A percentile compares a stretch with the other conserved stretches of the same genome.
Conservation (phyloP, 805 yeast species). For the Candida taoyuanica region DNA sequence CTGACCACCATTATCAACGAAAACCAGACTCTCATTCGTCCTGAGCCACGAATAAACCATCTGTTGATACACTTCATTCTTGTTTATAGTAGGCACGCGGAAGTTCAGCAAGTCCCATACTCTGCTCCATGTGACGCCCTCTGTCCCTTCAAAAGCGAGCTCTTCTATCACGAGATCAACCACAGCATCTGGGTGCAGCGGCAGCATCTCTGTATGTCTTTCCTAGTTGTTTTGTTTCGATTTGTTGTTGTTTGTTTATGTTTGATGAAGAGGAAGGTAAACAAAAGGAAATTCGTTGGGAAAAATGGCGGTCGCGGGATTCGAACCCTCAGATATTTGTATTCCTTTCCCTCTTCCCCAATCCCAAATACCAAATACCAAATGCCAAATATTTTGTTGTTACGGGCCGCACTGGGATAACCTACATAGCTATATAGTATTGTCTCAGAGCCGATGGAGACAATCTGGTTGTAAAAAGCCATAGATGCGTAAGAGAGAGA, state of each 20-base stretch:
- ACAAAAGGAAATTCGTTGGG: neutral
- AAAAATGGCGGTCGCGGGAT: neutral
- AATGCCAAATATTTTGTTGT: too few relatives aligned
- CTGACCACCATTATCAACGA: constrained; percentile 2
- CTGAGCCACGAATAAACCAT: constrained; percentile 37
- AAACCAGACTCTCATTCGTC: constrained; percentile 17
- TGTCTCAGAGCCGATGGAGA: too few relatives aligned
- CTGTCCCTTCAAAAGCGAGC: constrained; percentile 32
- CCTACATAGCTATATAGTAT: too few relatives aligned
- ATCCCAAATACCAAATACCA: too few relatives aligned
- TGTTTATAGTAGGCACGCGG: constrained; percentile 11
- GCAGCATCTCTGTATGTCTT: constrained; percentile 1
- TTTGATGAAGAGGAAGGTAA: neutral
- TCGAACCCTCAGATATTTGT: neutral
- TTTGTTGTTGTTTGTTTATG: neutral
- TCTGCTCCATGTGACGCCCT: constrained; percentile 29
- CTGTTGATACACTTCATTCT: constrained; percentile 31
- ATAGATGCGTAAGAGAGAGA: too few relatives aligned
- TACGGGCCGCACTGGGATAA: too few relatives aligned
- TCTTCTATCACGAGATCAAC: constrained; percentile 31
- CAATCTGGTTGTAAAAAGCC: too few relatives aligned
- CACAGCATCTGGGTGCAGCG: constrained; percentile 22
- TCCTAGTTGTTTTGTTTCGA: neutral
- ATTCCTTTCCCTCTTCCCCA: too few relatives aligned
- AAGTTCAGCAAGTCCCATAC: constrained; percentile 30